A percentile compares a stretch with the other conserved stretches of the same genome.
Conservation (phyloP, 768 basidiomycete species). For the Podaxis rugospora region DNA sequence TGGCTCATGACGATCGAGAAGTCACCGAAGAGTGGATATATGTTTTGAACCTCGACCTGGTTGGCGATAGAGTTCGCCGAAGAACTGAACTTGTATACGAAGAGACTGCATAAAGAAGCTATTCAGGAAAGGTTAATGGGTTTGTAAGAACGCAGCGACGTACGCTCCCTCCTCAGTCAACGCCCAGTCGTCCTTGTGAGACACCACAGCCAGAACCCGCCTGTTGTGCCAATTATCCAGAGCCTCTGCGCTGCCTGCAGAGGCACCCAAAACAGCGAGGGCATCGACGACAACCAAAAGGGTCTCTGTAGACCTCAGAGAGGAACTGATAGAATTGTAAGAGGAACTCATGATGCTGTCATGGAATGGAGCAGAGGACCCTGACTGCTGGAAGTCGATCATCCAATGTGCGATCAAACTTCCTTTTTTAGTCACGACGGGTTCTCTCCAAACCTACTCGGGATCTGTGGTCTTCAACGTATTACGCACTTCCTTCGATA, state of each 20-base stretch:
- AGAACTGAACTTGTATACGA: constrained; percentile 39
- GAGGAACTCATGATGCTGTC: constrained; percentile 15
- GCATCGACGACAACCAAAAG: constrained; percentile 40
- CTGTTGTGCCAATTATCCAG: constrained; percentile 20
- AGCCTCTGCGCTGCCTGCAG: constrained; percentile 9
- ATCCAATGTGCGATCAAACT: background rate
- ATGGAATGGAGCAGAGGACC: background rate
- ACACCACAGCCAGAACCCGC: constrained; percentile 46
- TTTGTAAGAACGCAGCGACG: constrained; percentile 11
- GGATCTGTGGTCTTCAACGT: background rate
- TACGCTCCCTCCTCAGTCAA: constrained; percentile 54
- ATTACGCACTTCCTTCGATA: too few relatives aligned
- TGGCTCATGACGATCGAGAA: constrained; percentile 59
- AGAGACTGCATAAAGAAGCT: constrained; percentile 32
- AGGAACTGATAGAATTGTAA: constrained; percentile 17
- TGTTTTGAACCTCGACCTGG: constrained; percentile 40
- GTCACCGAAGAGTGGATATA: constrained; percentile 52
- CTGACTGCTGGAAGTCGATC: background rate
- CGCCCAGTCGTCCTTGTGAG: constrained; percentile 38
- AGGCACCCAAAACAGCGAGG: constrained; percentile 19
- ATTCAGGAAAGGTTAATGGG: constrained; percentile 1
- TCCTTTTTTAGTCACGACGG: background rate
- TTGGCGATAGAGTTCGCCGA: constrained; percentile 20
- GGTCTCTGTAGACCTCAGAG: constrained; percentile 36
- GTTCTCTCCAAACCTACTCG: background rate